Base-by-base conservation (phyloP, 805 yeast species). In the Teunomyces lycoperdinae region DNA sequence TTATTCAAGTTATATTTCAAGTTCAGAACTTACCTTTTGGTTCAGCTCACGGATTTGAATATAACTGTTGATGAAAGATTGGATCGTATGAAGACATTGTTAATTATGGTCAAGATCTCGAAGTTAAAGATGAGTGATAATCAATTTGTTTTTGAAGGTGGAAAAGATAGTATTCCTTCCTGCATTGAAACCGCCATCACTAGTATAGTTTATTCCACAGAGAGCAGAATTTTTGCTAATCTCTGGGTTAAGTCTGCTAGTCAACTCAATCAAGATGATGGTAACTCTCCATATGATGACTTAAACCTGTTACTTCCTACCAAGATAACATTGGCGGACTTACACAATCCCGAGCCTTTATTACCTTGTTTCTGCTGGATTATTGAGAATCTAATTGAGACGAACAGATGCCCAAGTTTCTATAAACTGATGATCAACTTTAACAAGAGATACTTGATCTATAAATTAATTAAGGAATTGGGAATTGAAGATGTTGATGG, bases 351-450 rank as follows among this genome's bases (percentile, higher is more conserved):
- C 49, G 73, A 75, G 46, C 76, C 83, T 0, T 68, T 88, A 43
- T 80, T 89, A 5, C 94, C 96, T 2, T 91, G 97, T 59, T 80
- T 89, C 50, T 97, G 97, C 9, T 92, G 98, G 98, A 73, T 89
- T 44, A 72, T 86, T 20, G 92, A 87, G 56, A 81, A 95, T 51
- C 68, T 92, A 52, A 62, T 90, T 46, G 96, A 88, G 58, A 56
- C 67, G 9, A 70, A 69, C 50, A 65, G 57, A 45, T 83, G 89
- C 44, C 96, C 97, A 14, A 87, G 86, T 57, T 87, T 83, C 81
- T 79, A 85, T 44, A 76, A 85, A 2, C 72, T 76, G 30, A 69
- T 85, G 51, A 81, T 91, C 56, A 91, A 92, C 60, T 92, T 91
- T 66, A 96, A 89, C 65, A 92, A 92, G 68, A 57, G 75, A 31